Percentiles rank a stretch among this genome's conserved stretches.
phyloP scores from a whole-genome alignment of 2,329 filamentous ascomycete genomes.

The Waltergamsia citrina region DNA sequence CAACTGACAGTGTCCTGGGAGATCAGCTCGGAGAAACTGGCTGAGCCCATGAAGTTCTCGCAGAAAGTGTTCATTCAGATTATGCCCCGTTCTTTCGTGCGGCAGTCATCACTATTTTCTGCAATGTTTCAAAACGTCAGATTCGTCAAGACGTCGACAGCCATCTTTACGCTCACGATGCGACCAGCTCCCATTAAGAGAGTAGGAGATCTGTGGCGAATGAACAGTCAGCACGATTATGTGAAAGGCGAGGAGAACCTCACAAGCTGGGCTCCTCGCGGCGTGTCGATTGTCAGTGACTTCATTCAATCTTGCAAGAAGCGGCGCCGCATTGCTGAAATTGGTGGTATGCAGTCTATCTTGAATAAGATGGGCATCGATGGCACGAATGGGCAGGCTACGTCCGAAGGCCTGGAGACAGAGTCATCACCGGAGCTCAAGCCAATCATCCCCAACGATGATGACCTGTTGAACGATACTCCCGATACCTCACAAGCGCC shows the following conservation, averaged over 20 bases:
- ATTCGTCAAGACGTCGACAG: constrained; percentile 78
- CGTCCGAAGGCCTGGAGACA: constrained; percentile 23
- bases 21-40: constrained; percentile 70
- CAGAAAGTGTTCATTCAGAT: constrained; percentile 78
- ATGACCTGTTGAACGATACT: constrained; percentile 48
- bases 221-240: constrained; percentile 91
- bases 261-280: constrained; percentile 75
- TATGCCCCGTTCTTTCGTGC: constrained; percentile 71
- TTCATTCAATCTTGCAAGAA: constrained; percentile 69
- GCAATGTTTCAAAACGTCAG: constrained; percentile 77
- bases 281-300: constrained; percentile 84
- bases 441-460: constrained; percentile 39
- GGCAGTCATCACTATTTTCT: constrained; percentile 79
- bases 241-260: constrained; percentile 92
- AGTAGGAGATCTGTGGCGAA: constrained; percentile 87
- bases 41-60: constrained; percentile 81
- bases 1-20: constrained; percentile 86
- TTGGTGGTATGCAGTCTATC: constrained; percentile 64
- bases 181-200: constrained; percentile 84
- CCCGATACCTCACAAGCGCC: constrained; percentile 40
- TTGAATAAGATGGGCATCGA: constrained; percentile 49
- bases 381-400: constrained; percentile 22
- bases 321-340: constrained; percentile 64
- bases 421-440: constrained; percentile 24
- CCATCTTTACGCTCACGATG: constrained; percentile 78